A percentile compares a stretch with the other conserved stretches of the same genome.
These are phyloP conservation scores for Myxozyma mucilagina DNA, from an alignment of 805 yeast genomes.

Conservation along the genomic window DNA sequence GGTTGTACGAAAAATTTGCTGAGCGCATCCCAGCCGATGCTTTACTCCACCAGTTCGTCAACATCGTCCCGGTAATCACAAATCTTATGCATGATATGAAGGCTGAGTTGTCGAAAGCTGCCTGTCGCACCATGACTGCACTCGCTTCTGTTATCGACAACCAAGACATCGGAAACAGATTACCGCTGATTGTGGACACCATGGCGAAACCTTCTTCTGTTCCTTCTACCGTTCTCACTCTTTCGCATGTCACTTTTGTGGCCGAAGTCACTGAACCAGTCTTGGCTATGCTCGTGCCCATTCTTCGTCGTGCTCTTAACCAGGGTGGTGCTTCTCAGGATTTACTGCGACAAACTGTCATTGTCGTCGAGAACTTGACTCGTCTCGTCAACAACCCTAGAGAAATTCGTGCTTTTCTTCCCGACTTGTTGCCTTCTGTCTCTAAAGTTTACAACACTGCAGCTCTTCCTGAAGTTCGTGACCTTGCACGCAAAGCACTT, in stretches of 20 bases:
- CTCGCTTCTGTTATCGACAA: constrained; percentile 86
- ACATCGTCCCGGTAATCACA: constrained; percentile 79
- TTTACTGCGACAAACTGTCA: constrained; percentile 93
- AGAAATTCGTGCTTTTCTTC: constrained; percentile 86
- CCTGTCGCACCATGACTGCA: constrained; percentile 64
- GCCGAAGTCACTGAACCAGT: constrained; percentile 99
- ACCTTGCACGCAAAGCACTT: constrained; percentile 83
- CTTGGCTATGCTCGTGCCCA: constrained; percentile 84
- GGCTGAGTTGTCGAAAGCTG: constrained; percentile 90
- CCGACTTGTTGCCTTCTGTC: constrained; percentile 86
- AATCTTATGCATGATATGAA: constrained; percentile 93
- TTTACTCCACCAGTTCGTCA: constrained; percentile 75
- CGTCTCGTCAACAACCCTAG: constrained; percentile 90
- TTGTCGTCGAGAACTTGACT: constrained; percentile 92
- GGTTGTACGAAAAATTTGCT: constrained; percentile 67
- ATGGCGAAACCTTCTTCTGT: constrained; percentile 88
- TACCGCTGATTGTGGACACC: constrained; percentile 80
- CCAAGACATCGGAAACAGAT: constrained; percentile 85
- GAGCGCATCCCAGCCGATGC: constrained; percentile 83
- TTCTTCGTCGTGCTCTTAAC: constrained; percentile 82
- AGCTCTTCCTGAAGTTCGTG: constrained; percentile 94
- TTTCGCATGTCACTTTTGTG: constrained; percentile 92
- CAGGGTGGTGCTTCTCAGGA: constrained; percentile 80
- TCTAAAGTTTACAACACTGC: constrained; percentile 86
- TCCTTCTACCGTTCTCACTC: constrained; percentile 81